Conservation (phyloP, 352 stramenopile species). For the Blastocystis sp. region DNA sequence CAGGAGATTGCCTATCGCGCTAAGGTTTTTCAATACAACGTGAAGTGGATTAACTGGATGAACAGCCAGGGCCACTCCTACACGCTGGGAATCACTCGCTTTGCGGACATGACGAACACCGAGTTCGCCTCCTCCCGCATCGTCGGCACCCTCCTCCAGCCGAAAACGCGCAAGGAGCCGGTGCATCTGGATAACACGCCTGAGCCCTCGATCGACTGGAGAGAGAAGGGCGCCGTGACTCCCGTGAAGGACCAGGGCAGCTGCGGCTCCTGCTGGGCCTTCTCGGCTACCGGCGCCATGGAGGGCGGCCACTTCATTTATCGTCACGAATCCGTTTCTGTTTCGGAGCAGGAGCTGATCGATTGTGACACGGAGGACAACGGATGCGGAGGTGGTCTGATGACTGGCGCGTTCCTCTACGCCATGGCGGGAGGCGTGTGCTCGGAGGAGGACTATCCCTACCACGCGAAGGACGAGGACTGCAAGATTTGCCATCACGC, state of each 20-base stretch:
- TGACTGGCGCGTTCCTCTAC: constrained; percentile 94
- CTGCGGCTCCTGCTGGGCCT: constrained; percentile 97
- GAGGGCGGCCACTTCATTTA: constrained; percentile 92
- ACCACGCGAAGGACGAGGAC: constrained; percentile 78
- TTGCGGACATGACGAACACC: constrained; percentile 87
- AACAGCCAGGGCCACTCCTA: constrained; percentile 80
- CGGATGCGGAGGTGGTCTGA: constrained; percentile 92
- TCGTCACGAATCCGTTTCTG: constrained; percentile 81
- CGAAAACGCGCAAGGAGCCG: constrained; percentile 65
- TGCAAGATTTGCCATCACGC: constrained; percentile 73
- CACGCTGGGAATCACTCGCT: constrained; percentile 86
- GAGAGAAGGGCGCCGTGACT: constrained; percentile 86
- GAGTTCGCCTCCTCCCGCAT: constrained; percentile 85
- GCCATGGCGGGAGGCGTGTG: constrained; percentile 88
- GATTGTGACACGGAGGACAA: constrained; percentile 92
- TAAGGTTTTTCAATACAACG: constrained; percentile 81
- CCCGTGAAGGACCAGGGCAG: constrained; percentile 95
- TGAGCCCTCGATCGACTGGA: constrained; percentile 86
- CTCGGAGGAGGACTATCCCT: constrained; percentile 90
- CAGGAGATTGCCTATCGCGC: constrained; percentile 71
- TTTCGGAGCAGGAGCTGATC: constrained; percentile 96
- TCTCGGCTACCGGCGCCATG: constrained; percentile 93
- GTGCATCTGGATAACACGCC: constrained; percentile 2
- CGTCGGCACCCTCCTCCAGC: constrained; percentile 74
- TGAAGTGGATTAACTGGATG: constrained; percentile 81